Evolutionary conservation across 2,329 filamentous ascomycete genomes (phyloP).

Genomic region (Phialocephala sp.): DNA sequence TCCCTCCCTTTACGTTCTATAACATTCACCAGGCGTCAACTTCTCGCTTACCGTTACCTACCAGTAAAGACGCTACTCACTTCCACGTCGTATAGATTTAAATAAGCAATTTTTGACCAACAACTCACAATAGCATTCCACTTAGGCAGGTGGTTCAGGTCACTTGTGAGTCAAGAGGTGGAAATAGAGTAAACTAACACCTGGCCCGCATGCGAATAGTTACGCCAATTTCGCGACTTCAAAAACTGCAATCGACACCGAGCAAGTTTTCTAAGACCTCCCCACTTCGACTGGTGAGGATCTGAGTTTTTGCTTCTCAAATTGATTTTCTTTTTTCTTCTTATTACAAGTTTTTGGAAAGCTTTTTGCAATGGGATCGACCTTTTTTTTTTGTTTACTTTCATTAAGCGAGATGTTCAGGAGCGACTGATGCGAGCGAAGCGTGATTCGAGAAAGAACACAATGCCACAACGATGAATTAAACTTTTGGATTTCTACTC

Average conservation of each 20-base stretch:
- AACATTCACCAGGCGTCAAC: not conserved
- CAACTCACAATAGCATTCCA: not conserved
- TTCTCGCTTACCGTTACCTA: not conserved
- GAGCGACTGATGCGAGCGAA: too few species aligned
- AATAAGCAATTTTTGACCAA: not conserved
- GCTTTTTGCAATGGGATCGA: too few species aligned
- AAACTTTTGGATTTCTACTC: too few species aligned
- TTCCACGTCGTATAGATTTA: not conserved
- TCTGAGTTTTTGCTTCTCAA: not conserved
- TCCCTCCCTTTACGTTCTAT: not conserved
- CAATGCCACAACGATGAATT: too few species aligned
- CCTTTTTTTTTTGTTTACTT: too few species aligned
- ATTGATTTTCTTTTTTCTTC: not conserved
- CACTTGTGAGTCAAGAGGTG: not conserved
- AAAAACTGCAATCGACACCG: not conserved
- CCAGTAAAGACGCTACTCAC: not conserved
- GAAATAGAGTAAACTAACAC: not conserved
- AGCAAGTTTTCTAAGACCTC: not conserved
- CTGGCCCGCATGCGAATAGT: not conserved
- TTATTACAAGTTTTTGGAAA: not conserved
- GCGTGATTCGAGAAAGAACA: too few species aligned
- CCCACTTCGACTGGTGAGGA: not conserved
- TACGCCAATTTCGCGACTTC: not conserved
- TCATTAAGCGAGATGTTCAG: too few species aligned
- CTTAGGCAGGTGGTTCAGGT: not conserved